A percentile compares a stretch with the other conserved stretches of the same genome.
phyloP scores from a whole-genome alignment of 2,329 filamentous ascomycete genomes.

The Colletotrichum destructivum region DNA sequence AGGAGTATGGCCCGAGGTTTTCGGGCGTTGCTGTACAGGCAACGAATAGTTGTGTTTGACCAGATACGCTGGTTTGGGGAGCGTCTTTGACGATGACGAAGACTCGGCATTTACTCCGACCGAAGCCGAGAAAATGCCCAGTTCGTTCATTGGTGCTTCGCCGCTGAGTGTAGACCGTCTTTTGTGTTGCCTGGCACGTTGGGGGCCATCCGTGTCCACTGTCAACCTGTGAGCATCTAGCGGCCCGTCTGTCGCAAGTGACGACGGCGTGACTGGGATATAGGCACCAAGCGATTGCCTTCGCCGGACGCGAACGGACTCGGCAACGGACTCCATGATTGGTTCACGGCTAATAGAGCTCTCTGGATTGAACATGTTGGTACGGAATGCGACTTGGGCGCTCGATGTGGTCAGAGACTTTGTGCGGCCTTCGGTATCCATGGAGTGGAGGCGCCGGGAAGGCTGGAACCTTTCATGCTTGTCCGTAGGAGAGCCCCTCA shows the following conservation, averaged over 20 bases:
- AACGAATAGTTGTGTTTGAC: conserved; percentile 44
- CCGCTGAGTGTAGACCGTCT: conserved; percentile 22
- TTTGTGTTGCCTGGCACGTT: conserved; percentile 7
- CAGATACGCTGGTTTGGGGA: conserved; percentile 46
- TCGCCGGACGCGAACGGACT: conserved; percentile 23
- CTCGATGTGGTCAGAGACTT: conserved; percentile 44
- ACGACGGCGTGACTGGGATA: conserved; percentile 35
- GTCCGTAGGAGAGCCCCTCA: conserved; percentile 38
- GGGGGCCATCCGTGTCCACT: neutral
- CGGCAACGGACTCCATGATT: conserved; percentile 28
- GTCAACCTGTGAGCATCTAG: neutral
- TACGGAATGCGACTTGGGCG: conserved; percentile 37
- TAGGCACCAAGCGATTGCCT: conserved; percentile 41
- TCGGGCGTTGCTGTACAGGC: conserved; percentile 37
- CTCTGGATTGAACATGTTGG: conserved; percentile 27
- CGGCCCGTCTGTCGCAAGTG: neutral
- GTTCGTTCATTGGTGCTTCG: conserved; percentile 11
- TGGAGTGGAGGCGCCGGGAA: conserved; percentile 14
- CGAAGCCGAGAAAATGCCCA: conserved; percentile 33
- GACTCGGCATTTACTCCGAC: conserved; percentile 17
- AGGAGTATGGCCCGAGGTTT: conserved; percentile 23
- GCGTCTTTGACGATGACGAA: conserved; percentile 32
- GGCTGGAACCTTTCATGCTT: conserved; percentile 39
- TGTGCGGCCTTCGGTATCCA: conserved; percentile 34
- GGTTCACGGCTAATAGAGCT: conserved; percentile 28